phyloP scores from a whole-genome alignment of 164 flowering plant species.

The Umbilicus rupestris region DNA sequence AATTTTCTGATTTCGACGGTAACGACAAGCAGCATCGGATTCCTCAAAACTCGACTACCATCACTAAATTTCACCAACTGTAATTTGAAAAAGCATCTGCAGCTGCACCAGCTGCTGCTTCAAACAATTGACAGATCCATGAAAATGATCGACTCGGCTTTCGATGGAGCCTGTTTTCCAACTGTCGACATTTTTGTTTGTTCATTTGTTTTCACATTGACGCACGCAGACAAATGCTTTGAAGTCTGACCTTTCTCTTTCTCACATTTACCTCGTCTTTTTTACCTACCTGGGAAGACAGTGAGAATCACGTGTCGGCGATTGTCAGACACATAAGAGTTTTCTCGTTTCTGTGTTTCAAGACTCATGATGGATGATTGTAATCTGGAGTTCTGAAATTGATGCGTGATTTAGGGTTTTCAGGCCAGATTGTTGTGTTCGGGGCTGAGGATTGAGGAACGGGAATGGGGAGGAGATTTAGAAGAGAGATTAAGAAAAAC shows the following conservation, averaged over 20 bases:
- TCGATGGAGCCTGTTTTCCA: too few species aligned
- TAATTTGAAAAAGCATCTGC: not conserved
- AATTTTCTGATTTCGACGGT: not conserved
- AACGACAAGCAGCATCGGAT: conserved; percentile 4
- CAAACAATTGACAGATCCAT: not conserved
- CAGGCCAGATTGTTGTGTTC: too few species aligned
- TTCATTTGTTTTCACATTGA: too few species aligned
- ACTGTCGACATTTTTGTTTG: not conserved
- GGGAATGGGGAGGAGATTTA: conserved; percentile 53
- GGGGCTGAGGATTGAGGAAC: too few species aligned
- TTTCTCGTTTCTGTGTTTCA: too few species aligned
- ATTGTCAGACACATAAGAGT: conserved; percentile 3
- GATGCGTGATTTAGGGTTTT: too few species aligned
- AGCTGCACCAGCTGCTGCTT: not conserved
- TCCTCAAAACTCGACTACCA: not conserved
- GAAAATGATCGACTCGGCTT: not conserved
- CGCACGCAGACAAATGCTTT: too few species aligned
- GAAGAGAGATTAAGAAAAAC: conserved; percentile 38
- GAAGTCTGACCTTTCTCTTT: conserved; percentile 23
- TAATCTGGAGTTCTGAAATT: too few species aligned
- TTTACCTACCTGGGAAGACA: not conserved
- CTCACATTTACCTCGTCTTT: conserved; percentile 11
- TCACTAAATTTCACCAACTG: not conserved
- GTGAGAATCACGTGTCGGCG: conserved; percentile 27
- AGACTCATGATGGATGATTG: too few species aligned